phyloP scores from a whole-genome alignment of 1,139 yeast species.

The Pichia norvegensis region DNA sequence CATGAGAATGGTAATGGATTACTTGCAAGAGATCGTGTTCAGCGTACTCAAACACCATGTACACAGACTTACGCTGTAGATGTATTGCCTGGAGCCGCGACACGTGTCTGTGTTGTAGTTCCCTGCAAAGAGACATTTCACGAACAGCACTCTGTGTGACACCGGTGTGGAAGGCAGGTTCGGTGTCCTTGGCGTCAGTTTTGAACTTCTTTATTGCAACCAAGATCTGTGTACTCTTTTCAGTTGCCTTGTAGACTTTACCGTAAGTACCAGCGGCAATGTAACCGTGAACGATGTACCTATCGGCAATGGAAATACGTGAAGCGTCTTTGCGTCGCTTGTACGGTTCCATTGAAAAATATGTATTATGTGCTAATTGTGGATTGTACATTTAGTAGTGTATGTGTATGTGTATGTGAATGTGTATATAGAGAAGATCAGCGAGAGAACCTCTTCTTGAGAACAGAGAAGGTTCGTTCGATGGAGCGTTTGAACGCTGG shows the following conservation, averaged over 20 bases:
- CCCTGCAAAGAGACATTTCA: constrained; percentile 93
- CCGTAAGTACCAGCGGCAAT: constrained; percentile 99
- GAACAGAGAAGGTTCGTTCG: not conserved
- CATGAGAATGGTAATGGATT: constrained; percentile 89
- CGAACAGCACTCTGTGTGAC: constrained; percentile 94
- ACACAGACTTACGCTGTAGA: constrained; percentile 84
- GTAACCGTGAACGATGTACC: constrained; percentile 84
- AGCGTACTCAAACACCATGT: constrained; percentile 92
- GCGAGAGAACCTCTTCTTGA: not conserved
- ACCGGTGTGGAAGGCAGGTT: constrained; percentile 83
- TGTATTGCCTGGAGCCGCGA: constrained; percentile 76
- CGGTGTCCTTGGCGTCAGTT: constrained; percentile 85
- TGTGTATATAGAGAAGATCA: not conserved
- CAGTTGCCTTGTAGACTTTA: constrained; percentile 83
- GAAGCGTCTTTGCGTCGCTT: constrained; percentile 63
- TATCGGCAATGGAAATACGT: constrained; percentile 65
- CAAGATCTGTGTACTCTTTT: constrained; percentile 22
- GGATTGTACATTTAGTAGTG: not conserved
- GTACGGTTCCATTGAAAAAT: constrained; percentile 67
- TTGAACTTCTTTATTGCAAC: constrained; percentile 95
- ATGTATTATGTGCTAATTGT: constrained; percentile 53
- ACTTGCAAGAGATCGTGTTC: constrained; percentile 92
- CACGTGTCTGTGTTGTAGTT: constrained; percentile 70
- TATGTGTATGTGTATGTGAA: not conserved
- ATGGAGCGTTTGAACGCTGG: not conserved